phyloP scores from a whole-genome alignment of 2,329 filamentous ascomycete genomes.

The Diaporthe caulivora region DNA sequence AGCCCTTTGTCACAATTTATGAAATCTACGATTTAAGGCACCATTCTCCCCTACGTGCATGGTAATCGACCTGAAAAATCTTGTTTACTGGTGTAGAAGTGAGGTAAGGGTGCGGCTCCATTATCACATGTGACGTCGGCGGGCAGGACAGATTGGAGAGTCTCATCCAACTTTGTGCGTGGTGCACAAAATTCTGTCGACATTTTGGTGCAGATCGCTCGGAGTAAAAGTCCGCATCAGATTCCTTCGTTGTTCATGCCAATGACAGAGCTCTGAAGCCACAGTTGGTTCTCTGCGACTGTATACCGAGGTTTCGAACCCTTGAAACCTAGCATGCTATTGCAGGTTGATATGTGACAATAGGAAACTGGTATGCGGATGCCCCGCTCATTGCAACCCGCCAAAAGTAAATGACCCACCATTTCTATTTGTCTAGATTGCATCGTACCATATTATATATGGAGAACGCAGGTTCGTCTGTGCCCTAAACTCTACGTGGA shows the following conservation, averaged over 20 bases:
- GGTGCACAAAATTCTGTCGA: not conserved
- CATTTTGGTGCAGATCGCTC: not conserved
- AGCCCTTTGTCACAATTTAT: not conserved
- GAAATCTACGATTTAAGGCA: not conserved
- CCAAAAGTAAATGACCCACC: not conserved
- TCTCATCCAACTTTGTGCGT: not conserved
- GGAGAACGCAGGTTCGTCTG: not conserved
- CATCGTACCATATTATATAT: not conserved
- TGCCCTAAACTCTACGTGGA: slow-evolving; percentile 3
- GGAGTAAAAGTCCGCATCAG: not conserved
- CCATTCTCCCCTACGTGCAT: no score
- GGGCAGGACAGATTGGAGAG: not conserved
- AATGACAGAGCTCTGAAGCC: not conserved
- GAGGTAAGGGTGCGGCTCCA: not conserved
- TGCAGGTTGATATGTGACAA: slow-evolving; percentile 10
- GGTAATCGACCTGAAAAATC: not conserved
- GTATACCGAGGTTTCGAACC: not conserved
- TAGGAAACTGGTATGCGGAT: not conserved
- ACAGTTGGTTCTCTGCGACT: not conserved
- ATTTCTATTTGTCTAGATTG: not conserved
- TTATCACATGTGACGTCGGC: not conserved
- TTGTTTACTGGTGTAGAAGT: not conserved
- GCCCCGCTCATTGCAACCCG: not conserved
- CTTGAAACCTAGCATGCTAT: not conserved
- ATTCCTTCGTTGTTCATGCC: not conserved